A percentile compares a stretch with the other conserved stretches of the same genome.
phyloP scores from a whole-genome alignment of 108 stramenopile genomes.

The Cyclotella atomus region DNA sequence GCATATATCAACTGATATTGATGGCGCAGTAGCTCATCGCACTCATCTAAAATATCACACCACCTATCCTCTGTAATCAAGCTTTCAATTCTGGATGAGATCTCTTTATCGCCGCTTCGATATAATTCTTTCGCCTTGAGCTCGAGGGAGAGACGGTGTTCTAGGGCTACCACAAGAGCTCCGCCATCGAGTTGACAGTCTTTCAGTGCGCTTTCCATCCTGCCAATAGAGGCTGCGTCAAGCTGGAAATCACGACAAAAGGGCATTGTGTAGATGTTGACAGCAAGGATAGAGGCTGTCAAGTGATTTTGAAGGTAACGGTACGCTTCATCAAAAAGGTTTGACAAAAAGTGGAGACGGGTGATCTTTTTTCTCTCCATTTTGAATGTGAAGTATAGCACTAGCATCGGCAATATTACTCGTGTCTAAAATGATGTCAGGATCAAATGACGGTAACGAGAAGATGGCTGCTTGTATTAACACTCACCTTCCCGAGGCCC shows the following conservation, averaged over 20 bases:
- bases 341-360: slow-evolving; percentile 48
- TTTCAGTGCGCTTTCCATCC: slow-evolving; percentile 35
- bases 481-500: slow-evolving; percentile 55
- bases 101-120: slow-evolving; percentile 4
- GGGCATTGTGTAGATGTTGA: slow-evolving; percentile 47
- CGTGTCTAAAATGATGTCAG: no score
- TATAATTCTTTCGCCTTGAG: slow-evolving; percentile 56
- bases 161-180: slow-evolving; percentile 53
- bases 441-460: no score
- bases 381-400: slow-evolving; percentile 32
- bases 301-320: slow-evolving; percentile 44
- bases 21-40: slow-evolving; percentile 61
- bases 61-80: slow-evolving; percentile 25
- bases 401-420: slow-evolving; percentile 61
- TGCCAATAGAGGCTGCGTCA: neutral
- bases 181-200: slow-evolving; percentile 44
- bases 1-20: slow-evolving; percentile 61
- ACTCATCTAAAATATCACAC: slow-evolving; percentile 63
- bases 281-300: slow-evolving; percentile 34
- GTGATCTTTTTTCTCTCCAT: slow-evolving; percentile 28
- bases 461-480: no score
- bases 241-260: slow-evolving; percentile 56
- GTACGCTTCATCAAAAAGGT: slow-evolving; percentile 47
- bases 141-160: slow-evolving; percentile 60
- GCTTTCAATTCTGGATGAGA: neutral